Evolutionary conservation across 495 filamentous ascomycete species (phyloP), one percentile per base, ranked within the genome.

Genomic region (Barbatosphaeria neglecta): DNA sequence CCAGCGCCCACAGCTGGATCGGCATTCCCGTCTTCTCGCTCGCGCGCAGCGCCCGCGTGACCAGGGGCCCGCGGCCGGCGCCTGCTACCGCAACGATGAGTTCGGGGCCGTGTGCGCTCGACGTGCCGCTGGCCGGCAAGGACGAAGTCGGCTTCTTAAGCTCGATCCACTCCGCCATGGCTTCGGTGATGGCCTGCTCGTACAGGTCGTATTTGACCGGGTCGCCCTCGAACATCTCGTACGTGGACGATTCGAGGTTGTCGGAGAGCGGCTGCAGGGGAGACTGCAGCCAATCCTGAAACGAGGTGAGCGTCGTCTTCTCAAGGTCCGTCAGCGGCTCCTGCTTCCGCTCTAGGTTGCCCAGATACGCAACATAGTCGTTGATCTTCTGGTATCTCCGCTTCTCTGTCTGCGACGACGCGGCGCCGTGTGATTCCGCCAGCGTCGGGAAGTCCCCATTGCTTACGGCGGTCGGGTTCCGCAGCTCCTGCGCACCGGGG

Each of bases 121-220:
- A 13, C 2, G 15, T n/a, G 13, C 13, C 49, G 7, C 43, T 37
- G 15, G 50, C 28, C 0, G 57, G 47, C 1, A 46, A 47, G n/a
- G 79, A 73, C 2, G 84, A 86, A 0, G 79, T 81, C 0, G 84
- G 82, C 50, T 86, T 89, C 45, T 74, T 71, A 49, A 82, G 75
- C 37, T 72, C 70, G 10, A 61, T 67, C 84, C 89, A 92, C 50
- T 95, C 90, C n/a, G 61, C 67, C 49, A 99, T 75, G 0, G 92
- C 90, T 47, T 83, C 74, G 1, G 74, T 72, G 43, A 96, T 87
- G 31, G 92, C 92, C 16, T 72, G 66, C 60, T 95, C 87, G 60
- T 99, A 99, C 72, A 88, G 89, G 43, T 89, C 82, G 60, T 99
- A 99, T 63, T 99, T 99, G 61, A 97, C 82, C 0, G 92, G 92